phyloP scores from a whole-genome alignment of 2,329 filamentous ascomycete species.

The Scedosporium aurantiacum region DNA sequence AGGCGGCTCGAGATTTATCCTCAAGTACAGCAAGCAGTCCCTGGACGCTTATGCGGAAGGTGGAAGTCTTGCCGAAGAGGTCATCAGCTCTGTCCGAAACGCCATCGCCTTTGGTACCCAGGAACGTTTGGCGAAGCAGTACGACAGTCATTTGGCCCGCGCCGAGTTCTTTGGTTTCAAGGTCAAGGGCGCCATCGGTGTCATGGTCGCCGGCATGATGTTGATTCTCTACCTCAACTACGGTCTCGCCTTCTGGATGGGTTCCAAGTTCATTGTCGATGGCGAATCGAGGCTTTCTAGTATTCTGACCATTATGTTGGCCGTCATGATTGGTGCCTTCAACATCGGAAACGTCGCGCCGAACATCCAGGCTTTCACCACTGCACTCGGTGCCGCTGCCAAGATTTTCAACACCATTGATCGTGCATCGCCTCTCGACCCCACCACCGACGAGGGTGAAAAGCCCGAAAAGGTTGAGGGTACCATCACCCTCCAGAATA shows the following conservation, averaged over 20 bases:
- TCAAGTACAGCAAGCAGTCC: conserved; percentile 70
- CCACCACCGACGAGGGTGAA: conserved; percentile 57
- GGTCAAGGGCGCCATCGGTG: conserved; percentile 58
- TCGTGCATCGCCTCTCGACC: conserved; percentile 72
- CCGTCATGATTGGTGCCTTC: conserved; percentile 88
- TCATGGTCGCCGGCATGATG: conserved; percentile 81
- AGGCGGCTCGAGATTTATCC: conserved; percentile 58
- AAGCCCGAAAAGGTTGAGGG: conserved; percentile 65
- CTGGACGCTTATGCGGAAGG: conserved; percentile 72
- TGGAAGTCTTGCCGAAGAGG: conserved; percentile 85
- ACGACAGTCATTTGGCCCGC: conserved; percentile 61
- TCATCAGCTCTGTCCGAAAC: conserved; percentile 86
- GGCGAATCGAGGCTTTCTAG: conserved; percentile 55
- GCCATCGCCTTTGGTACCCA: conserved; percentile 89
- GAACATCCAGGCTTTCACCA: conserved; percentile 77
- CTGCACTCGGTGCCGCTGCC: conserved; percentile 67
- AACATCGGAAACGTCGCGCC: conserved; percentile 80
- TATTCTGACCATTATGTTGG: conserved; percentile 77
- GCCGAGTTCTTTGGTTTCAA: conserved; percentile 70
- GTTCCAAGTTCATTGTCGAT: conserved; percentile 60
- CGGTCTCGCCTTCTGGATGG: conserved; percentile 80
- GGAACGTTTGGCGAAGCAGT: conserved; percentile 78
- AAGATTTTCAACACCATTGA: conserved; percentile 96
- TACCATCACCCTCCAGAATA: conserved; percentile 64
- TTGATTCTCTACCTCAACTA: conserved; percentile 77